Percentiles rank a stretch among this genome's conserved stretches.
Evolutionary conservation across 352 stramenopile species (phyloP).

Genomic region (Pythium phragmitis): DNA sequence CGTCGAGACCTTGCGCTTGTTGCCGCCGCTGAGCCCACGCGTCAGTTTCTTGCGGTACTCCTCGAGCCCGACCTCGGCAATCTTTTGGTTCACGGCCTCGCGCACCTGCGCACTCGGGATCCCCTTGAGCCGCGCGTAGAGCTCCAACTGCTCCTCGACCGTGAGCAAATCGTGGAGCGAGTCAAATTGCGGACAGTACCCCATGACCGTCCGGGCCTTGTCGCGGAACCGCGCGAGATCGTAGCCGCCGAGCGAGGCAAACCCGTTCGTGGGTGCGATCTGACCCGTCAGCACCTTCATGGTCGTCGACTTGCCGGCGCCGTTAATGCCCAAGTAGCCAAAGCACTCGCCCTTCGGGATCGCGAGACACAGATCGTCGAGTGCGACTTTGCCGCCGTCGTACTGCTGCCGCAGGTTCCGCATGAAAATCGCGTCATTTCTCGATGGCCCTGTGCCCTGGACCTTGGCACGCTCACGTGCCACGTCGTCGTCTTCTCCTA

Average conservation of each 20-base stretch:
- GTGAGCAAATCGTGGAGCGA: conserved; percentile 93
- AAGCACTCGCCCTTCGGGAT: conserved; percentile 76
- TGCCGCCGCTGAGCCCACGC: conserved; percentile 66
- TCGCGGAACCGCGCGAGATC: conserved; percentile 65
- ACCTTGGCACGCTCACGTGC: conserved; percentile 31
- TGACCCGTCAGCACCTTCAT: conserved; percentile 42
- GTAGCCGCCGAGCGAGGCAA: conserved; percentile 51
- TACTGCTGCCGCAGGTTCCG: conserved; percentile 53
- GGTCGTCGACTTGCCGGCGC: conserved; percentile 62
- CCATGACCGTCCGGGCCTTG: conserved; percentile 35
- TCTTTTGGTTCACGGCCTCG: conserved; percentile 48
- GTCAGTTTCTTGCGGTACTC: conserved; percentile 52
- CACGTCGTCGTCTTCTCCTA: conserved; percentile 17
- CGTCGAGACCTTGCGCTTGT: conserved; percentile 96
- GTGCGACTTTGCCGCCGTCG: conserved; percentile 18
- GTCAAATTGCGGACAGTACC: conserved; percentile 94
- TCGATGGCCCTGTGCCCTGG: conserved; percentile 3
- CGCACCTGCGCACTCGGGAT: conserved; percentile 29
- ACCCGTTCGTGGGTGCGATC: conserved; percentile 54
- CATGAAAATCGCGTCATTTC: conserved; percentile 40
- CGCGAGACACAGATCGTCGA: conserved; percentile 73
- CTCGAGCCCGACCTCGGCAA: conserved; percentile 50
- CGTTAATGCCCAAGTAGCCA: conserved; percentile 75
- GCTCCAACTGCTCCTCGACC: conserved; percentile 87
- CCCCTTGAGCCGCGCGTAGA: conserved; percentile 91